Percentiles rank a stretch among this genome's conserved stretches.
phyloP scores from a whole-genome alignment of 352 stramenopile genomes.

The Phytophthora cryptogea region DNA sequence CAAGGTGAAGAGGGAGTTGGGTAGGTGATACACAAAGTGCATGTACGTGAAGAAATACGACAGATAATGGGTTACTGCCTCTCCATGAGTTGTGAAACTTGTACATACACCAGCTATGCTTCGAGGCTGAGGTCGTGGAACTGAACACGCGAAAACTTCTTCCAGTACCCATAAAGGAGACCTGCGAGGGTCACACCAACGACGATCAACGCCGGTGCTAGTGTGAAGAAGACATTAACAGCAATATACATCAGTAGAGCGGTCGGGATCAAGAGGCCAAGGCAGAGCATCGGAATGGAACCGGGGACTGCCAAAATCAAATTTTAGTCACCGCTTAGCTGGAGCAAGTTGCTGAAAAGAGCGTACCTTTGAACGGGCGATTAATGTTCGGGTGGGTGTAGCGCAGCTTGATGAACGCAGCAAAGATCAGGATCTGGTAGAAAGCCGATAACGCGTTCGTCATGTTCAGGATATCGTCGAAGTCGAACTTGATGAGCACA shows the following conservation, averaged over 20 bases:
- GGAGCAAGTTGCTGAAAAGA: constrained; percentile 14
- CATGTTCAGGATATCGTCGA: constrained; percentile 83
- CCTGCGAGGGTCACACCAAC: constrained; percentile 39
- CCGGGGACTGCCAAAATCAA: constrained; percentile 35
- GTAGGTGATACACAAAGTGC: not conserved
- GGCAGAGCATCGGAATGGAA: constrained; percentile 30
- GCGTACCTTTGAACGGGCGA: constrained; percentile 43
- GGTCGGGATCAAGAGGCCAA: constrained; percentile 41
- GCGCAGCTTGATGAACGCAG: constrained; percentile 90
- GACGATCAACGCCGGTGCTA: constrained; percentile 49
- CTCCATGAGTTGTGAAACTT: constrained; percentile 8
- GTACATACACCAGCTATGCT: constrained; percentile 14
- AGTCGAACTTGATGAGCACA: constrained; percentile 59
- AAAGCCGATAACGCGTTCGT: constrained; percentile 92
- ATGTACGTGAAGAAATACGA: not conserved
- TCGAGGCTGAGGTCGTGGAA: constrained; percentile 36
- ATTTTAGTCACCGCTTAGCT: not conserved
- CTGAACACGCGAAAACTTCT: constrained; percentile 52
- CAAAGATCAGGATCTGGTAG: constrained; percentile 87
- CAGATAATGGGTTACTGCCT: constrained; percentile 9
- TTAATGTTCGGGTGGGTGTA: constrained; percentile 41
- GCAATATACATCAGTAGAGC: constrained; percentile 52
- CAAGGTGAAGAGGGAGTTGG: not conserved
- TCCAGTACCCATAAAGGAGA: constrained; percentile 42
- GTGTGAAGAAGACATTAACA: constrained; percentile 53